Evolutionary conservation across 805 yeast species (phyloP), one percentile per base, ranked within the genome.

Genomic region (Barnettozyma wickerhamii): DNA sequence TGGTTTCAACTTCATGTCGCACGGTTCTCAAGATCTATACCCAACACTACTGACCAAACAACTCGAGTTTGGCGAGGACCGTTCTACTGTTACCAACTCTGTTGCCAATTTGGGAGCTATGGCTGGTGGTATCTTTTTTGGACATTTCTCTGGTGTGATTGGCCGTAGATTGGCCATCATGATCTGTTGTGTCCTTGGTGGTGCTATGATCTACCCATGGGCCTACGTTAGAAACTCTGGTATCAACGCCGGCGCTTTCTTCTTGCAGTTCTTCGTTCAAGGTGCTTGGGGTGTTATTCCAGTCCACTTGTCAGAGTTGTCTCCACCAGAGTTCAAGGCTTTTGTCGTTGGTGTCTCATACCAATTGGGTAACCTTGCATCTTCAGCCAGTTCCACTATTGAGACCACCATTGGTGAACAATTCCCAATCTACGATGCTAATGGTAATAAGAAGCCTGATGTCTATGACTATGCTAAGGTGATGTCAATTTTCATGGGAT

Each of bases 241-340:
- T 14, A 70, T 75, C 43, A 72, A 73, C 48, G 81, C 80, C 0
- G 81, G 80, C 46, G 83, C 64, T 1, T 78, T 79, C 57, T 77
- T 75, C 62, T 59, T 79, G 44, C 84, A 79, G 54, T 74, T 74
- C 54, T 75, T 72, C 45, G 84, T 80, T 39, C 84, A 78, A 62
- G 85, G 85, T 52, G 77, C 80, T 20, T 80, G 83, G 81, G 85
- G 85, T 51, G 79, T 77, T 31, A 66, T 74, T 40, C 85, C 85
- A 40, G 68, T 77, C 43, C 82, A 79, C 58, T 62, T 80, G 40
- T 66, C 78, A 4, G 84, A 78, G 59, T 65, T 81, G 46, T 69
- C 82, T 30, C 81, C 81, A 42, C 79, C 81, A 17, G 77, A 75
- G 45, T 77, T 74, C 63, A 69, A 81, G 59, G 69, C 85, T 7